A percentile compares a stretch with the other conserved stretches of the same genome.
These are phyloP conservation scores for Trichosanthes truncata DNA, from an alignment of 306 rosid species.

Conservation along the genomic window DNA sequence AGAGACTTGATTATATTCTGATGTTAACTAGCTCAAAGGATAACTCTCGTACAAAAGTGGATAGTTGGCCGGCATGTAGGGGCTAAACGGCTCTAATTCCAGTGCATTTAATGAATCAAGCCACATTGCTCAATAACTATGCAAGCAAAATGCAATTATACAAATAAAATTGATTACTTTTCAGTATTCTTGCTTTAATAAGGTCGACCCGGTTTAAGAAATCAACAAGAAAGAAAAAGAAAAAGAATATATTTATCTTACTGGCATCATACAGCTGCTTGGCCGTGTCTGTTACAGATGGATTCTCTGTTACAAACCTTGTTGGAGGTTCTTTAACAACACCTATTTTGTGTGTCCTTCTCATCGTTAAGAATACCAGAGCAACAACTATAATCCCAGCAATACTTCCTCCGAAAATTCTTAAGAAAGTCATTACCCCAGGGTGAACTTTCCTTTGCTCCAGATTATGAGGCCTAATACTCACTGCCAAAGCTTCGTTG, in stretches of 20 bases:
- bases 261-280: constrained; percentile 89
- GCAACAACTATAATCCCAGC: constrained; percentile 44
- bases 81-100: not conserved
- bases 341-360: constrained; percentile 21
- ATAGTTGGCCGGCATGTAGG: not conserved
- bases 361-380: constrained; percentile 39
- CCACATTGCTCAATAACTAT: not conserved
- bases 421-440: constrained; percentile 38
- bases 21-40: not conserved
- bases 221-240: not conserved
- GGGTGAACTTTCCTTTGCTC: constrained; percentile 20
- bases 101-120: not conserved
- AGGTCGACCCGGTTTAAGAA: not conserved
- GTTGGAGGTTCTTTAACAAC: constrained; percentile 21
- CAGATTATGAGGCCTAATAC: constrained; percentile 27
- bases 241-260: constrained; percentile 24
- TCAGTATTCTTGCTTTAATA: not conserved
- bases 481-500: constrained; percentile 81
- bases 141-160: not conserved
- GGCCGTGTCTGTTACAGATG: constrained; percentile 52
- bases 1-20: not conserved
- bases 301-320: constrained; percentile 48
- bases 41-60: not conserved
- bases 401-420: constrained; percentile 39
- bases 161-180: not conserved